phyloP scores from a whole-genome alignment of 805 yeast genomes.

The Candida ulmi region DNA sequence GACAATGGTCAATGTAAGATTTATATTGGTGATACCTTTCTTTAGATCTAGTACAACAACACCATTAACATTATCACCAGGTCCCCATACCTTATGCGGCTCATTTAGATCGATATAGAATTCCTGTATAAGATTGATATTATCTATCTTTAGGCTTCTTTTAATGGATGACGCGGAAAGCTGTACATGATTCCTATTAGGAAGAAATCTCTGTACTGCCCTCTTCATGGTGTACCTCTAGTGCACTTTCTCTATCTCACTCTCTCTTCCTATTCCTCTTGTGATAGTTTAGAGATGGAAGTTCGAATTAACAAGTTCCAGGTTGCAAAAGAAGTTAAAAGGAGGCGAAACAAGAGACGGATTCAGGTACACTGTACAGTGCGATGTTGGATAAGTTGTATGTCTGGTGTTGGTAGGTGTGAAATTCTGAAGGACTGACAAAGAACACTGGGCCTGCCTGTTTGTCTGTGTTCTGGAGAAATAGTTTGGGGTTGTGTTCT shows the following conservation, averaged over 20 bases:
- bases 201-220: conserved; percentile 22
- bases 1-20: conserved; percentile 45
- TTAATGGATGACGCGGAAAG: conserved; percentile 12
- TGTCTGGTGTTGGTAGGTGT: too few relatives aligned
- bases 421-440: too few relatives aligned
- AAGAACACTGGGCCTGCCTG: too few relatives aligned
- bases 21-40: conserved; percentile 48
- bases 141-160: conserved; percentile 20
- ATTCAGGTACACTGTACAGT: background rate
- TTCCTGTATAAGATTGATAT: conserved; percentile 43
- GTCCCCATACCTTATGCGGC: conserved; percentile 73
- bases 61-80: conserved; percentile 73
- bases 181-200: conserved; percentile 10
- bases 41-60: conserved; percentile 51
- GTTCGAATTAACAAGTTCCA: too few relatives aligned
- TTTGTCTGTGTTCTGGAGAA: too few relatives aligned
- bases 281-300: too few relatives aligned
- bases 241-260: background rate
- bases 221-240: conserved; percentile 15
- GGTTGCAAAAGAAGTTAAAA: too few relatives aligned
- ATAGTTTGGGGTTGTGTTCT: too few relatives aligned
- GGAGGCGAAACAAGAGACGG: background rate
- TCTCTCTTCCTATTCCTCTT: background rate
- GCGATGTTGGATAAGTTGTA: too few relatives aligned
- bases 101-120: conserved; percentile 67